Conservation (phyloP, 2,329 filamentous ascomycete species). For the Teratosphaeria pseudoeucalypti region DNA sequence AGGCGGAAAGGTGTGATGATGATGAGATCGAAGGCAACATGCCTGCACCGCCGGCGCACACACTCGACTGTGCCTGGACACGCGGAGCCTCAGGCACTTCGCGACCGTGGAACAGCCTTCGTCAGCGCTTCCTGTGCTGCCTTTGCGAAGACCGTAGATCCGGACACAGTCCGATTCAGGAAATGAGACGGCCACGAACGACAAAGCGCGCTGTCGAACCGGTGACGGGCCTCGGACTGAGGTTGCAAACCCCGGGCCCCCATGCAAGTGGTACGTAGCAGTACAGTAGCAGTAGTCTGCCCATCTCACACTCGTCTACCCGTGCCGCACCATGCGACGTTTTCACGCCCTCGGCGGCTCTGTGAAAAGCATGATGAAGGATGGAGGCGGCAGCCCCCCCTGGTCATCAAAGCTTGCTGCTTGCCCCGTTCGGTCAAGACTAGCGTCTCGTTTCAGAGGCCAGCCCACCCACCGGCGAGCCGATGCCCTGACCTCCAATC, state of each 20-base stretch:
- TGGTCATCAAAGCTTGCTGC: background rate
- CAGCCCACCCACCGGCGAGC: background rate
- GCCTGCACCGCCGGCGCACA: background rate
- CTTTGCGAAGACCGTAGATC: conserved; percentile 5
- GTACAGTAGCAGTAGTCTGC: conserved; percentile 3
- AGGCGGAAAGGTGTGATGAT: conserved; percentile 1
- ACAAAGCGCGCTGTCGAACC: conserved; percentile 9
- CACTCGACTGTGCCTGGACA: background rate
- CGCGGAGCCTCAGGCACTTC: background rate
- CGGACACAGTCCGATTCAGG: conserved; percentile 12
- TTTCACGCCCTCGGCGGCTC: conserved; percentile 2
- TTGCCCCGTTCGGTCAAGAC: background rate
- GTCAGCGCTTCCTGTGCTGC: background rate
- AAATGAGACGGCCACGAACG: conserved; percentile 12
- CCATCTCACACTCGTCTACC: conserved; percentile 8
- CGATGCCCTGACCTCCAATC: background rate
- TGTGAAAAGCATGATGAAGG: conserved; percentile 1
- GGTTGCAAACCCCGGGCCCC: background rate
- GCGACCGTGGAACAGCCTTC: background rate
- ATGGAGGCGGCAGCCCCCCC: background rate
- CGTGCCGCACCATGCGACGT: conserved; percentile 1
- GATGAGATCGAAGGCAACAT: background rate
- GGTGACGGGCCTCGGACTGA: background rate
- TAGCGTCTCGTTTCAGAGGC: conserved; percentile 4
- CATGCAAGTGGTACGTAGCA: conserved; percentile 2